These are phyloP conservation scores for Collybia mongolica DNA, from an alignment of 768 basidiomycete genomes.

Conservation along the genomic window DNA sequence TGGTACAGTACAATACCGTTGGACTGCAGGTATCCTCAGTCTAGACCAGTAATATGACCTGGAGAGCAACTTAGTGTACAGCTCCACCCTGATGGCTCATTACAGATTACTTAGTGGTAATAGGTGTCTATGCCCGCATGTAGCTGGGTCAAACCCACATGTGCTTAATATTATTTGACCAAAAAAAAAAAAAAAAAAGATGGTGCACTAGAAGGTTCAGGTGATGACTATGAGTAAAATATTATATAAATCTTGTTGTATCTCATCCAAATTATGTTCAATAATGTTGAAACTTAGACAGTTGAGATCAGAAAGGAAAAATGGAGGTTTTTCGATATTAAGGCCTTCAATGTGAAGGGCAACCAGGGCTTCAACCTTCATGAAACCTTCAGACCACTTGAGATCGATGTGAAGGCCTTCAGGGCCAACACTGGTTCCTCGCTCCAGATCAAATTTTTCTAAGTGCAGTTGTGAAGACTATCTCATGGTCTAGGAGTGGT, in stretches of 20 bases:
- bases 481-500: conserved; percentile 41
- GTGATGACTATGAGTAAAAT: neutral
- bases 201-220: conserved; percentile 21
- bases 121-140: too few species aligned
- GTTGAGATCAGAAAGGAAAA: neutral
- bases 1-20: too few species aligned
- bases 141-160: too few species aligned
- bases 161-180: too few species aligned
- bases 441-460: conserved; percentile 41
- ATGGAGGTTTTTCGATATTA: neutral
- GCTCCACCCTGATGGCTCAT: too few species aligned
- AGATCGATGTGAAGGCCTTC: neutral
- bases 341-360: conserved; percentile 1
- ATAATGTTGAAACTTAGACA: neutral
- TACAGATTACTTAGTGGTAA: too few species aligned
- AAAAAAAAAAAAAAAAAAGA: too few species aligned
- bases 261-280: neutral
- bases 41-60: too few species aligned
- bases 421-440: conserved; percentile 39
- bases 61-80: too few species aligned
- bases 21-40: too few species aligned
- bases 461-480: conserved; percentile 47
- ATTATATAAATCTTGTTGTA: neutral
- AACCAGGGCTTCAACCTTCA: conserved; percentile 1
- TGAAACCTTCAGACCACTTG: neutral